Evolutionary conservation across 1,284 basidiomycete genomes (phyloP).

Genomic region (Ustilago loliicola): DNA sequence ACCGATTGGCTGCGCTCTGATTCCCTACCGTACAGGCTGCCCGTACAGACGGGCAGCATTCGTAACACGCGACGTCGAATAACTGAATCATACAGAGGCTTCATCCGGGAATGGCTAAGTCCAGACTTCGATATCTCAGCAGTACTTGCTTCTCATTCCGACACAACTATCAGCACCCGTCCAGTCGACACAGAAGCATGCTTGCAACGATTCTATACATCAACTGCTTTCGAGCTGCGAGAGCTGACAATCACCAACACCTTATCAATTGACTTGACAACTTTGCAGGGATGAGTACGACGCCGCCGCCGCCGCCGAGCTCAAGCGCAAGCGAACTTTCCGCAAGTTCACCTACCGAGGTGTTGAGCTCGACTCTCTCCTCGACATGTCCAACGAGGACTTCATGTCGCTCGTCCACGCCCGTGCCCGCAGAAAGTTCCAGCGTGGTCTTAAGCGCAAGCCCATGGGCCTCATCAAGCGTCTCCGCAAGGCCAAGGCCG

Average conservation of each 20-base stretch:
- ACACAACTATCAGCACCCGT: neutral
- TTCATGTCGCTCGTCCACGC: constrained; percentile 90
- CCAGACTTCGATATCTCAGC: no score
- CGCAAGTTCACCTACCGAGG: constrained; percentile 99
- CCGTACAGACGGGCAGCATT: no score
- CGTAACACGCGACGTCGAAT: no score
- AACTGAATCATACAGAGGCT: no score
- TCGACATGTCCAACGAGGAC: constrained; percentile 91
- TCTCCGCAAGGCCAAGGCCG: constrained; percentile 99
- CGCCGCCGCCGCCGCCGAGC: constrained; percentile 70
- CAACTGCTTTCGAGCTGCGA: neutral
- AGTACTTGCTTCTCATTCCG: neutral
- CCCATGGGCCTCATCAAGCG: constrained; percentile 99
- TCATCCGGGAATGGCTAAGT: no score
- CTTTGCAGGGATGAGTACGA: constrained; percentile 70
- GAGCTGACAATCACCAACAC: neutral
- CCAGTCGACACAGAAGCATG: constrained; percentile 2
- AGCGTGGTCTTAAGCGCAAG: constrained; percentile 97
- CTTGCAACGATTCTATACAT: neutral
- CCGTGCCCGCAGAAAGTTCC: constrained; percentile 97
- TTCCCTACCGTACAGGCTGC: no score
- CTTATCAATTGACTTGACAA: neutral
- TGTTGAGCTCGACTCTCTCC: constrained; percentile 87
- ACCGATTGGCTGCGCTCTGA: no score
- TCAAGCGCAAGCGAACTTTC: constrained; percentile 91